Base-by-base conservation (phyloP, 768 basidiomycete species). In the Tylopilus vinaceipallidus region DNA sequence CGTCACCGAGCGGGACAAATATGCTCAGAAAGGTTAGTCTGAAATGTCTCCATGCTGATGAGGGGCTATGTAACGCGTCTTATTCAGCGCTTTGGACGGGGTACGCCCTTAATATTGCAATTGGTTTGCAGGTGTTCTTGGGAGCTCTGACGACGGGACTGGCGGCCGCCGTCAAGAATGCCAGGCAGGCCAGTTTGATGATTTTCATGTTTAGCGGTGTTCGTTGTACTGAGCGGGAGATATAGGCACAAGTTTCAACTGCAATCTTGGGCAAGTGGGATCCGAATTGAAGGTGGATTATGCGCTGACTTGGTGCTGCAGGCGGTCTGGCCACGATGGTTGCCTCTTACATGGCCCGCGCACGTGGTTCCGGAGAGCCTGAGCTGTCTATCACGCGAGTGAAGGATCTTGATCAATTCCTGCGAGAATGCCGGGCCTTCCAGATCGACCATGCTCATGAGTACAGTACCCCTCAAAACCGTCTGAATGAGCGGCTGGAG, bases 311-410 rank as follows among this genome's bases (percentile, higher is more conserved):
- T n/a, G n/a, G n/a, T 5, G 22, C 20, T 46, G 1, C 14, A 81
- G 84, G 88, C 24, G 86, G 81, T 17, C 49, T 84, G 12, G 65
- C 86, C 4, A 90, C 87, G 0, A 20, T 88, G 17, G 76, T 83
- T 13, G 86, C 87, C 13, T 83, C 86, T 2, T 88, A 84, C 64
- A 73, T 90, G 24, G 88, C 87, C 3, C 80, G 82, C 16, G 74
- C 78, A 24, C 79, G 86, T 24, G 84, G 86, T 6, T 81, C 84
- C 0, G 78, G 79, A 35, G 87, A 89, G 57, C 88, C 88, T 2
- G 84, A 88, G 52, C 45, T 75, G 16, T 85, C 84, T 1, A 71
- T 74, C 30, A 62, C 69, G 2, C 77, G 80, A 10, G 73, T 72
- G 3, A 81, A 82, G 52, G 82, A 84, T 49, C 72, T 89, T 1